These are phyloP conservation scores for Colletotrichum viniferum DNA, from an alignment of 2,329 filamentous ascomycete species.

Conservation along the genomic window DNA sequence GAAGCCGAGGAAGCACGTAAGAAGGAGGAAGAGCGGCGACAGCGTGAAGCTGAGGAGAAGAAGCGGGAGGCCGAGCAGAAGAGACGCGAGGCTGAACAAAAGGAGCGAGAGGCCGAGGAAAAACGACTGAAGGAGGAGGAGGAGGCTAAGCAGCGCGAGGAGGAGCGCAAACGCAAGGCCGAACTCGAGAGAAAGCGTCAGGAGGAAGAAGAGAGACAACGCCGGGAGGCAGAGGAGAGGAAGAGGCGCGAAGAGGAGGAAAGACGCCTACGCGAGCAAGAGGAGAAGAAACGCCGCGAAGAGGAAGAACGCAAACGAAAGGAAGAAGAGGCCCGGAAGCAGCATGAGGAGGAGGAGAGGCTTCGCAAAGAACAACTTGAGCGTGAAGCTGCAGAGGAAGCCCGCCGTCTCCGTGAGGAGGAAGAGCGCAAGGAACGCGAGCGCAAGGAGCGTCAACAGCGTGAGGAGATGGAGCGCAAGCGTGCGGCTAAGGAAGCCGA, in stretches of 20 bases:
- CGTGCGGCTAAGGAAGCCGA: constrained; percentile 57
- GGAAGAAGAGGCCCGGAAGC: constrained; percentile 39
- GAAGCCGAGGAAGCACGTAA: constrained; percentile 36
- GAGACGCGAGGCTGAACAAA: constrained; percentile 31
- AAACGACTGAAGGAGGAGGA: constrained; percentile 35
- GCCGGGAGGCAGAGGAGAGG: constrained; percentile 30
- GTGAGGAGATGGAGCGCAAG: constrained; percentile 53
- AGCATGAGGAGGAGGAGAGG: constrained; percentile 52
- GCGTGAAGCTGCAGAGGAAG: constrained; percentile 53
- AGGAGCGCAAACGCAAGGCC: constrained; percentile 31
- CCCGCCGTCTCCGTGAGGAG: constrained; percentile 55
- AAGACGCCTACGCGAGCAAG: constrained; percentile 38
- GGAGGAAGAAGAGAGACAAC: constrained; percentile 25
- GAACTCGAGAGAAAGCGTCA: constrained; percentile 26
- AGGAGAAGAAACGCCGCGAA: constrained; percentile 39
- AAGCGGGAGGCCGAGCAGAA: constrained; percentile 23
- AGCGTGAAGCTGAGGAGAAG: constrained; percentile 20
- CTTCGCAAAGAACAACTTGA: constrained; percentile 48
- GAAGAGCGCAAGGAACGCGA: constrained; percentile 57
- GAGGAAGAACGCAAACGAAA: constrained; percentile 42
- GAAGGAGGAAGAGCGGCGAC: constrained; percentile 22
- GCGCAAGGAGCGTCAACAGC: constrained; percentile 45
- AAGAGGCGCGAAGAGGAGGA: constrained; percentile 31
- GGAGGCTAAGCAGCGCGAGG: constrained; percentile 32
- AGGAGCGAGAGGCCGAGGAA: constrained; percentile 41